A percentile compares a stretch with the other conserved stretches of the same genome.
Evolutionary conservation across 345 rosid species (phyloP).

Genomic region (Linum tenue): DNA sequence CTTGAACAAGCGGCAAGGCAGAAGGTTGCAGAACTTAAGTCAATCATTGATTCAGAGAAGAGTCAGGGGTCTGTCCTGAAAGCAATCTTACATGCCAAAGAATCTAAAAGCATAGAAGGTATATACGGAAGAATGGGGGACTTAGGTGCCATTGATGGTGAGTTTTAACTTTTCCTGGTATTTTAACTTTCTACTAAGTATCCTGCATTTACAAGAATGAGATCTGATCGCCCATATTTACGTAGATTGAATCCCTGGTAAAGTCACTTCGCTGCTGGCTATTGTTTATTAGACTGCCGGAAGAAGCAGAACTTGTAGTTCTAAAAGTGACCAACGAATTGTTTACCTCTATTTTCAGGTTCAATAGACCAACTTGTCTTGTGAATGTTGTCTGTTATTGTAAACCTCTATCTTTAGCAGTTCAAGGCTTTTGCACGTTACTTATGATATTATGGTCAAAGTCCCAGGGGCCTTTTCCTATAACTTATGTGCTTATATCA

Average conservation of each 20-base stretch:
- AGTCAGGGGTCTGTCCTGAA: slow-evolving; percentile 88
- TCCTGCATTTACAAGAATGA: neutral
- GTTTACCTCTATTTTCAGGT: neutral
- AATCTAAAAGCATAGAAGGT: slow-evolving; percentile 72
- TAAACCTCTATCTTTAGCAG: neutral
- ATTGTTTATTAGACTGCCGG: too few species aligned
- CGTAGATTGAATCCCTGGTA: too few species aligned
- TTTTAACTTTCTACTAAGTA: neutral
- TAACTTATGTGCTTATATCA: slow-evolving; percentile 7
- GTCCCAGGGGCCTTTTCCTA: neutral
- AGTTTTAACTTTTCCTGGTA: slow-evolving; percentile 14
- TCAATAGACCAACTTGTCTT: too few species aligned
- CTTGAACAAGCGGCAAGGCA: slow-evolving; percentile 88
- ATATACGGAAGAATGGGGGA: slow-evolving; percentile 97
- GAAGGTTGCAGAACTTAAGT: slow-evolving; percentile 77
- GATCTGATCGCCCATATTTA: neutral
- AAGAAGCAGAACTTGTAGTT: neutral
- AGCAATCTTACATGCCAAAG: slow-evolving; percentile 78
- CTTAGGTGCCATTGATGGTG: slow-evolving; percentile 96
- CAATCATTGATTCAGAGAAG: slow-evolving; percentile 71
- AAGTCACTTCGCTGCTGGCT: too few species aligned
- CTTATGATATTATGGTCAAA: neutral
- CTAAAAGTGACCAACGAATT: neutral
- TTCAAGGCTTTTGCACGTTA: neutral
- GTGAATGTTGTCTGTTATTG: too few species aligned